Evolutionary conservation across 306 rosid genomes (phyloP).

Genomic region (Ochetophila trinervis): DNA sequence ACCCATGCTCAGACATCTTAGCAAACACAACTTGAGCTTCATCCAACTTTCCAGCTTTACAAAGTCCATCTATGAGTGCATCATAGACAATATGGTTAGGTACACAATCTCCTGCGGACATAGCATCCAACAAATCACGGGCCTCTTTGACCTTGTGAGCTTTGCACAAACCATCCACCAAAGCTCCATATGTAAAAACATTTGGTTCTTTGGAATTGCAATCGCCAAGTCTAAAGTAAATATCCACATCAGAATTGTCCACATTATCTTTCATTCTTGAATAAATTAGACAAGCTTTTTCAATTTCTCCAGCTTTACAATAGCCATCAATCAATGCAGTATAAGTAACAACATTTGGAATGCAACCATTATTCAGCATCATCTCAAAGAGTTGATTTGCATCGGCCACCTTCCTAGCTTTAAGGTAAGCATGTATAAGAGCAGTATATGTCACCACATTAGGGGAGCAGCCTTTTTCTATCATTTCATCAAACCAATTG

Average conservation of each 20-base stretch:
- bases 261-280: constrained; percentile 65
- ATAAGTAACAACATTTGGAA: constrained; percentile 71
- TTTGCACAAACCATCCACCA: constrained; percentile 92
- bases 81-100: constrained; percentile 71
- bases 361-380: constrained; percentile 68
- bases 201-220: constrained; percentile 45
- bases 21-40: constrained; percentile 75
- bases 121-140: constrained; percentile 52
- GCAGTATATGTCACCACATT: constrained; percentile 87
- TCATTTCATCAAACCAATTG: constrained; percentile 78
- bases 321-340: constrained; percentile 84
- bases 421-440: constrained; percentile 78
- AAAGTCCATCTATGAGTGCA: constrained; percentile 84
- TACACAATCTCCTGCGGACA: constrained; percentile 61
- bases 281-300: constrained; percentile 73
- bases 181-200: constrained; percentile 73
- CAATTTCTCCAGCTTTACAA: constrained; percentile 73
- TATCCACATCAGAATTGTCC: constrained; percentile 54
- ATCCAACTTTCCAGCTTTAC: constrained; percentile 73
- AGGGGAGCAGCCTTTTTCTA: constrained; percentile 62
- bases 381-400: constrained; percentile 73
- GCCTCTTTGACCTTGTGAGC: constrained; percentile 73
- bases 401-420: constrained; percentile 57
- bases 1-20: constrained; percentile 73
- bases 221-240: constrained; percentile 53